Conservation (phyloP, 2,329 filamentous ascomycete genomes). For the Nemania sp. region DNA sequence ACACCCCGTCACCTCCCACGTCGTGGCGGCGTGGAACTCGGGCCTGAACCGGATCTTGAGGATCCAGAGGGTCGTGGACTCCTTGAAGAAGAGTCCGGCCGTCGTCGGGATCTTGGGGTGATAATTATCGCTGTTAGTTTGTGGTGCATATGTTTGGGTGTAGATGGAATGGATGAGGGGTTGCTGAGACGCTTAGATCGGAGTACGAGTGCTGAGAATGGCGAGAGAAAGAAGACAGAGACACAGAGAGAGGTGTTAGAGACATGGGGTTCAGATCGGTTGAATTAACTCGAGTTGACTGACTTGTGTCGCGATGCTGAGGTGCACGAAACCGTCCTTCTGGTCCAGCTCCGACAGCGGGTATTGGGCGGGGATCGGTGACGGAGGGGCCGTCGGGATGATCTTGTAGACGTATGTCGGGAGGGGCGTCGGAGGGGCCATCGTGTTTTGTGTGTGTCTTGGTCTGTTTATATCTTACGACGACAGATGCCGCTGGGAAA, state of each 20-base stretch:
- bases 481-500: neutral
- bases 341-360: conserved; percentile 64
- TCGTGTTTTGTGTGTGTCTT: conserved; percentile 8
- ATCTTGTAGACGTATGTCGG: conserved; percentile 64
- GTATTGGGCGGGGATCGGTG: conserved; percentile 57
- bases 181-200: no score
- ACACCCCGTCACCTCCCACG: conserved; percentile 59
- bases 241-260: no score
- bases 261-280: no score
- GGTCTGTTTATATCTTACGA: neutral
- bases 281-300: conserved; percentile 7
- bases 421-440: conserved; percentile 40
- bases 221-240: no score
- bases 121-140: neutral
- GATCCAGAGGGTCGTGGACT: conserved; percentile 35
- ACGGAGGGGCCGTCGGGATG: conserved; percentile 55
- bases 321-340: conserved; percentile 65
- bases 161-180: no score
- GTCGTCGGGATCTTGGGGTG: conserved; percentile 38
- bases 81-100: conserved; percentile 39
- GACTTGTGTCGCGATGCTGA: conserved; percentile 62
- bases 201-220: no score
- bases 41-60: conserved; percentile 54
- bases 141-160: neutral
- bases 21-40: conserved; percentile 49